Conservation (phyloP, 1,139 yeast genomes). For the Scheffersomyces segobiensis region DNA sequence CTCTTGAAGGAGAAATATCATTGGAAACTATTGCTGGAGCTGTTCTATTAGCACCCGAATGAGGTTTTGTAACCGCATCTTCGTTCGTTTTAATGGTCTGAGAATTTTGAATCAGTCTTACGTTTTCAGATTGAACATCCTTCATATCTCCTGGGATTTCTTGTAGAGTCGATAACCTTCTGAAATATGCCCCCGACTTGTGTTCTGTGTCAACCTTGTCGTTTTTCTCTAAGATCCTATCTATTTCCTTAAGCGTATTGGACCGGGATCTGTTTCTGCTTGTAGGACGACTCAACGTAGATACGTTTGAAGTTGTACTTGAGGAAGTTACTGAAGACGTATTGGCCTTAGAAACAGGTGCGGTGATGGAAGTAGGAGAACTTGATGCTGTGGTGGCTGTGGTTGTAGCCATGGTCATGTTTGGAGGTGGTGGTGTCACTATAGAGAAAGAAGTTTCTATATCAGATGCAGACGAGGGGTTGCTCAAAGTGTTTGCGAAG, state of each 20-base stretch:
- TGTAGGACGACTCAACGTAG: conserved; percentile 16
- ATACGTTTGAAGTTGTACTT: conserved; percentile 1
- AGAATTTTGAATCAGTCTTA: not conserved
- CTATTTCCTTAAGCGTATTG: conserved; percentile 42
- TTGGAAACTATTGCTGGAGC: not conserved
- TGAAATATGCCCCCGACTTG: conserved; percentile 66
- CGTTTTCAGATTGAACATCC: not conserved
- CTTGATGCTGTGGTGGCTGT: conserved; percentile 16
- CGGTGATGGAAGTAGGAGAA: conserved; percentile 16
- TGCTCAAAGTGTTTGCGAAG: conserved; percentile 6
- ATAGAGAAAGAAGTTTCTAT: conserved; percentile 25
- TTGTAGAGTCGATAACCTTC: conserved; percentile 68
- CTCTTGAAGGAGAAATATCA: conserved; percentile 1
- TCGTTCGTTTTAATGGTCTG: conserved; percentile 7
- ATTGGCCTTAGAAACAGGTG: conserved; percentile 5
- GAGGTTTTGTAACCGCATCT: not conserved
- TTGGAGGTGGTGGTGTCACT: conserved; percentile 17
- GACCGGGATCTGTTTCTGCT: conserved; percentile 34
- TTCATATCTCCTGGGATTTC: conserved; percentile 50
- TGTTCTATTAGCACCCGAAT: not conserved
- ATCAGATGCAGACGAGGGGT: conserved; percentile 26
- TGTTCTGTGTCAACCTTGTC: conserved; percentile 46
- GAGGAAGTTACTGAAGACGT: conserved; percentile 7
- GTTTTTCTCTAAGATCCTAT: conserved; percentile 39
- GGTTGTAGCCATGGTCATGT: conserved; percentile 16